Conservation (phyloP, 2,329 filamentous ascomycete species). For the Clonostachys solani region DNA sequence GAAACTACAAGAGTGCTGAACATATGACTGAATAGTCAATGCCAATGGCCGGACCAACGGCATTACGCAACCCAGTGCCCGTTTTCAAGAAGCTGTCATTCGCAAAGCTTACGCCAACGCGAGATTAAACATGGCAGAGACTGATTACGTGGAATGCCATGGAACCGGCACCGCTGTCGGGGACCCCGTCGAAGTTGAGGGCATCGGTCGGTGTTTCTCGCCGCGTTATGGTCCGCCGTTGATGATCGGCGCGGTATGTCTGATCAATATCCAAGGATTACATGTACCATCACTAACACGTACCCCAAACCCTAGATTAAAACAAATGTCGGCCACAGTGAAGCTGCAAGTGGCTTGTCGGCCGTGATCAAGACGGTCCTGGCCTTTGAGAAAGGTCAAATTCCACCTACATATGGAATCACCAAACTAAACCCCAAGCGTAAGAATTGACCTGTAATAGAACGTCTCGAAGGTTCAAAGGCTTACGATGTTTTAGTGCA, state of each 20-base stretch:
- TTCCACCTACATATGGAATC: conserved; percentile 16
- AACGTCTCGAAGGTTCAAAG: neutral
- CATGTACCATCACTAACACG: too few species aligned
- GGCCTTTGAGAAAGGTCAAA: conserved; percentile 15
- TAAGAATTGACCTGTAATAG: neutral
- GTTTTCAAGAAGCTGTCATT: conserved; percentile 31
- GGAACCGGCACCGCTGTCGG: conserved; percentile 20
- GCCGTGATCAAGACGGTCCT: conserved; percentile 17
- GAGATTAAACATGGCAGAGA: conserved; percentile 13
- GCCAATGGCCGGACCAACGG: conserved; percentile 40
- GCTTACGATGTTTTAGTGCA: neutral
- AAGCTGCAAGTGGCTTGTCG: conserved; percentile 18
- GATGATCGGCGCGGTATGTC: conserved; percentile 38
- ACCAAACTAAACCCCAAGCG: conserved; percentile 14
- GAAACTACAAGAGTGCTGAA: neutral
- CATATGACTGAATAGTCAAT: neutral
- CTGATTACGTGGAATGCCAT: conserved; percentile 20
- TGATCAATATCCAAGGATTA: conserved; percentile 4
- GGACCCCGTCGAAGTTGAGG: conserved; percentile 19
- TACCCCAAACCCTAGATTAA: conserved; percentile 6
- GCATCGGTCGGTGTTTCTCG: conserved; percentile 23
- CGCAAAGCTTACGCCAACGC: conserved; percentile 14
- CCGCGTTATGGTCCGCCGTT: conserved; percentile 19
- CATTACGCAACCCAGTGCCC: conserved; percentile 45
- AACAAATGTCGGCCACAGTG: conserved; percentile 17